Evolutionary conservation across 371 early-diverging fungal genomes (phyloP).

Genomic region (Syncephalastrum racemosum): DNA sequence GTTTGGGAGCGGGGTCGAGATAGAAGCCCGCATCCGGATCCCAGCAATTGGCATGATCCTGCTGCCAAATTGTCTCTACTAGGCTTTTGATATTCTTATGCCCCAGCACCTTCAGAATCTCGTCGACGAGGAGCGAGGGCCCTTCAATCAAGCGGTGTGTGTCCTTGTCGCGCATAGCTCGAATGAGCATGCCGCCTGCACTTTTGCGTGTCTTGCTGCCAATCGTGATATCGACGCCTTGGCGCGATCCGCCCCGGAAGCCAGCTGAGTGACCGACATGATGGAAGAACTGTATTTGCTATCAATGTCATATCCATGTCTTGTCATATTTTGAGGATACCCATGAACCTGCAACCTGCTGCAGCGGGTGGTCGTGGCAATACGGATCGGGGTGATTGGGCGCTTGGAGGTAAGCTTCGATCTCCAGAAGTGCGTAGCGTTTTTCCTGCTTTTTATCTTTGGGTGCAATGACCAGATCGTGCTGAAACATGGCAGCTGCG

Average conservation of each 20-base stretch:
- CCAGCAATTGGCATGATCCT: conserved; percentile 15
- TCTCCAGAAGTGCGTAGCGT: conserved; percentile 22
- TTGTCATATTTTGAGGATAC: background rate
- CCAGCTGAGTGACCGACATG: conserved; percentile 34
- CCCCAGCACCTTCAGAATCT: conserved; percentile 24
- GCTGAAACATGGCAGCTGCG: conserved; percentile 2
- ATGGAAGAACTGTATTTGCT: conserved; percentile 27
- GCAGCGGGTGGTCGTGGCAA: conserved; percentile 24
- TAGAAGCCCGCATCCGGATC: conserved; percentile 14
- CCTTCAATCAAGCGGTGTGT: conserved; percentile 39
- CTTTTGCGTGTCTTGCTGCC: conserved; percentile 22
- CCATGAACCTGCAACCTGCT: conserved; percentile 20
- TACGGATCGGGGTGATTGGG: conserved; percentile 26
- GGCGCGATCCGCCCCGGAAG: conserved; percentile 45
- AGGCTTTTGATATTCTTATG: conserved; percentile 16
- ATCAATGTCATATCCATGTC: background rate
- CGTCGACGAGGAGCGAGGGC: conserved; percentile 45
- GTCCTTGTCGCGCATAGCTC: conserved; percentile 27
- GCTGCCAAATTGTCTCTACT: conserved; percentile 13
- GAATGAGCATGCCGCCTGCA: conserved; percentile 48
- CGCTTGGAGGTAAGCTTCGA: conserved; percentile 24
- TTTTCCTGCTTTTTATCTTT: background rate
- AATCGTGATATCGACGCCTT: conserved; percentile 48
- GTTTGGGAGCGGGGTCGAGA: conserved; percentile 4
- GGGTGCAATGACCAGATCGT: conserved; percentile 15